Base-by-base conservation (phyloP, 352 stramenopile genomes). In the Globisporangium carolinianum region DNA sequence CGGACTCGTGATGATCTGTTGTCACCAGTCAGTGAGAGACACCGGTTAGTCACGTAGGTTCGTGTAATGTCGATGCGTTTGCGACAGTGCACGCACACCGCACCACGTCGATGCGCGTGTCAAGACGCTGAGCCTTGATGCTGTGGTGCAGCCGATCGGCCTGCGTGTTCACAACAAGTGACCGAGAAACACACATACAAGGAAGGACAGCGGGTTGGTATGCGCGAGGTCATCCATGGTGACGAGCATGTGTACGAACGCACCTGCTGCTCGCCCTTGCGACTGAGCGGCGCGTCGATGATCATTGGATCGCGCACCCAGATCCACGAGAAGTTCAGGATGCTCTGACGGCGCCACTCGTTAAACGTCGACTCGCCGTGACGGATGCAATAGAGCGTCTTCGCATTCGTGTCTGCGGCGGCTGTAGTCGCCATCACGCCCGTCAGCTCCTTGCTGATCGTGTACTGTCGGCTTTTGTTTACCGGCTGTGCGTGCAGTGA, bases 361-460 rank as follows among this genome's bases (percentile, higher is more conserved):
- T 95, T 95, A 68, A 83, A 95, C 51, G 84, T 89, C 6, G 86
- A 95, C 71, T 94, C 83, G 57, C 86, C 86, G 53, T 95, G 86
- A 61, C 86, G 83, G 63, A 95, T 89, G 68, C 79, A 91, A 59
- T 95, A 93, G 37, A 95, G 66, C 51, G 72, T 87, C 76, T 93
- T 93, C 46, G 15, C 24, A 15, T 46, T 37, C 39, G 50, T 6
- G 7, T 32, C 12, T 3, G 46, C 3, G 9, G 17, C 24, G 12
- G 17, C 47, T 52, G 47, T 10, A 47, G 42, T 17, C 42, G 42
- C 12, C 42, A 47, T 47, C 11, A 47, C 42, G 42, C 14, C 5
- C 42, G 42, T 47, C 42, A 32, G 24, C 24, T 32, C 24, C 24
- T 32, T 32, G 24, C 24, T 32, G 24, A 32, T 32, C 24, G 24